phyloP scores from a whole-genome alignment of 176 grass and related monocot species.

The Poa annua region DNA sequence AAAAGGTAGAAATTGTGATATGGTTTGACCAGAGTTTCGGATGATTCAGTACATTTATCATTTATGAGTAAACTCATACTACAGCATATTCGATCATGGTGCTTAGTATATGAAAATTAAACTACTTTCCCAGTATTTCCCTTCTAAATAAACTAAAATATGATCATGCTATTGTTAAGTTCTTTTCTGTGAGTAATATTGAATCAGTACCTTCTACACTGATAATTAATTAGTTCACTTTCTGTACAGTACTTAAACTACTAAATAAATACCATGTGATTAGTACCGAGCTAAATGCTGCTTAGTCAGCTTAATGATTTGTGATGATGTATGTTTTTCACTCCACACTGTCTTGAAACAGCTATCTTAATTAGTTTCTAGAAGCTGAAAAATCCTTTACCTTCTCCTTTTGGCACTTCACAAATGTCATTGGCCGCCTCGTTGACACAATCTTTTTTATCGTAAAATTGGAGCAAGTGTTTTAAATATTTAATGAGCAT shows the following conservation, averaged over 20 bases:
- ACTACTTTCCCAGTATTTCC: not conserved
- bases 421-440: not conserved
- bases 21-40: not conserved
- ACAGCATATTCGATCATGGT: not conserved
- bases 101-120: not conserved
- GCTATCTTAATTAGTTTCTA: constrained; percentile 17
- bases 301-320: not conserved
- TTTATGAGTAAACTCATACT: not conserved
- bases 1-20: not conserved
- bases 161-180: not conserved
- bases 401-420: constrained; percentile 18
- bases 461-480: constrained; percentile 15
- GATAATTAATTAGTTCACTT: not conserved
- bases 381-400: constrained; percentile 9
- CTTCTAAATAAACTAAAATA: constrained; percentile 15
- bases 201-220: constrained; percentile 5
- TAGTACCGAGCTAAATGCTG: not conserved
- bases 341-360: not conserved
- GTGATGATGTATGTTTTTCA: not conserved
- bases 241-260: not conserved
- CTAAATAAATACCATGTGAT: constrained; percentile 24
- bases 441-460: constrained; percentile 9
- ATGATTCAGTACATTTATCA: constrained; percentile 14
- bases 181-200: not conserved
- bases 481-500: not conserved